A percentile compares a stretch with the other conserved stretches of the same genome.
Evolutionary conservation across 331 rosid species (phyloP).

Genomic region (Dryas integrifolia): DNA sequence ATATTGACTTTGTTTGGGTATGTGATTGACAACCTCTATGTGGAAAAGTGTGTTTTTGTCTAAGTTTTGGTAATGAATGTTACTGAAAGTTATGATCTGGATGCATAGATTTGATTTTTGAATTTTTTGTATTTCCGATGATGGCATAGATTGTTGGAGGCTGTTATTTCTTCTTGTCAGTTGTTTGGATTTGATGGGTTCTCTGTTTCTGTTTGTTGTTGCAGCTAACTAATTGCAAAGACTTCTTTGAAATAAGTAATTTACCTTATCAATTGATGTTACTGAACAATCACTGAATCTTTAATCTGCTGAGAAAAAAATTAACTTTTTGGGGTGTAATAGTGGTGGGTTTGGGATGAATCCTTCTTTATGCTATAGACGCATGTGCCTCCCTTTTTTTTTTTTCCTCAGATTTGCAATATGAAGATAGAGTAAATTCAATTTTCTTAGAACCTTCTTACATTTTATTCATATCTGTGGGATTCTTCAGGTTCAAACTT

Average conservation of each 20-base stretch:
- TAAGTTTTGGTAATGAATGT: conserved; percentile 7
- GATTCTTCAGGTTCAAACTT: conserved; percentile 14
- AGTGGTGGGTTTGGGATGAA: background rate
- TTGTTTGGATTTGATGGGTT: conserved; percentile 1
- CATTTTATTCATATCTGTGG: too few species aligned
- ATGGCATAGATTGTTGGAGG: conserved; percentile 14
- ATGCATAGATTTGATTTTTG: conserved; percentile 8
- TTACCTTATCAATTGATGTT: background rate
- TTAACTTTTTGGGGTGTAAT: background rate
- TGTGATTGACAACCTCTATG: background rate
- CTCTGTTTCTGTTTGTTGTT: background rate
- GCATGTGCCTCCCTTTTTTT: too few species aligned
- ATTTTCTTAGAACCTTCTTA: too few species aligned
- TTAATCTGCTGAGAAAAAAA: background rate
- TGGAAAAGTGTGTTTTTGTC: background rate
- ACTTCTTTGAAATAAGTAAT: background rate
- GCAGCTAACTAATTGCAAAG: background rate
- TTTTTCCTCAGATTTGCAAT: too few species aligned
- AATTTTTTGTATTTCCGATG: background rate
- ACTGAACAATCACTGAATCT: background rate
- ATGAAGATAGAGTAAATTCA: too few species aligned
- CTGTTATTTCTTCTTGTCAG: background rate
- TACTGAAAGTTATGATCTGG: background rate
- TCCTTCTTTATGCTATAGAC: background rate
- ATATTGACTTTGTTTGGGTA: background rate